Base-by-base conservation (phyloP, 1,139 yeast genomes). In the Lizanozyma gosingica region DNA sequence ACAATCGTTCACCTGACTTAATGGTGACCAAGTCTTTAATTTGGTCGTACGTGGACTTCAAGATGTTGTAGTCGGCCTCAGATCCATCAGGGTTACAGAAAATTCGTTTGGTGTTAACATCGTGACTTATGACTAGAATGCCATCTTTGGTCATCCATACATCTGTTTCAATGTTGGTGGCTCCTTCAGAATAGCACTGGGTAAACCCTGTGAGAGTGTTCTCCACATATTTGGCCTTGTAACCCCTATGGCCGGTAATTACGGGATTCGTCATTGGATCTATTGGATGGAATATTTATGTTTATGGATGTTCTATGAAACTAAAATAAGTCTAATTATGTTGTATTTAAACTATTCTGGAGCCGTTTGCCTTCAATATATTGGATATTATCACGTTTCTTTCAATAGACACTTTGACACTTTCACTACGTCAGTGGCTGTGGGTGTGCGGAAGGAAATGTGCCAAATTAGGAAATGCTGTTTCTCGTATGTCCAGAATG, bases 221-320 rank as follows among this genome's bases (percentile, higher is more conserved):
- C 46, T 70, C 76, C 9, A 71, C 61, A 45, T 59, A 66, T 37
- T 59, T 53, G 32, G 60, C 70, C 45, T 70, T 70, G 51, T 62
- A 70, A 0, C 76, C 76, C 43, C 76, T 59, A 44, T 70, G 76
- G 39, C 76, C 76, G 3, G 62, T 58, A 6, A 70, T 60, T 0
- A 65, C 55, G 2, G 71, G 69, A 11, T 33, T 36, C 14, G 11
- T 34, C 17, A 14, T 34, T 14, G 15, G 14, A 9, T n/a, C 17
- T 32, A 33, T 15, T 37, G 32, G 35, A 22, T 22, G 4, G 27
- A 9, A 9, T 27, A 35, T 39, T 8, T 27, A 33, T n/a, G n/a
- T n/a, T n/a, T n/a, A n/a, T n/a, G n/a, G n/a, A n/a, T n/a, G n/a
- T n/a, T n/a, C n/a, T n/a, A n/a, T n/a, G n/a, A n/a, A n/a, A n/a